Conservation (phyloP, 176 grass and related monocot species). For the Cenchrus purpureus region DNA sequence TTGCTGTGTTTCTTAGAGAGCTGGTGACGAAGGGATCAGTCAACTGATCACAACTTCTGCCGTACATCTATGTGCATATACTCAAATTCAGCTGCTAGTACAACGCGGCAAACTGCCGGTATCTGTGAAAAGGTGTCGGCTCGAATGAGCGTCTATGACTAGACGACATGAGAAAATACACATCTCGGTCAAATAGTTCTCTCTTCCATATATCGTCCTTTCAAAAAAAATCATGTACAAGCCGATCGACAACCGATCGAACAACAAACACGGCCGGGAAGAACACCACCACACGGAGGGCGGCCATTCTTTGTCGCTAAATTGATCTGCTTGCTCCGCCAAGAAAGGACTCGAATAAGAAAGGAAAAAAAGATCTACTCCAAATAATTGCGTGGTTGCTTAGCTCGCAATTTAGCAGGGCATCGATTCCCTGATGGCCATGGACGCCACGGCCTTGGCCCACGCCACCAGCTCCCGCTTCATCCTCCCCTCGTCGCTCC, state of each 20-base stretch:
- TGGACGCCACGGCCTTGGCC: slow-evolving; percentile 9
- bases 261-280: not conserved
- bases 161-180: not conserved
- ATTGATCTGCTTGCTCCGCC: slow-evolving; percentile 5
- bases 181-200: not conserved
- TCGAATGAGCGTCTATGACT: not conserved
- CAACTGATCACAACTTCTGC: too few species aligned
- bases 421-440: not conserved
- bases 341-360: not conserved
- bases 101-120: too few species aligned
- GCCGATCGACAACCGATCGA: not conserved
- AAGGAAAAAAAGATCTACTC: too few species aligned
- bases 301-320: not conserved
- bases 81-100: too few species aligned
- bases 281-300: too few species aligned
- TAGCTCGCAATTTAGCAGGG: not conserved
- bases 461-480: not conserved
- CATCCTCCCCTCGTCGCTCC: not conserved
- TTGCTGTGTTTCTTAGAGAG: too few species aligned
- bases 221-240: not conserved
- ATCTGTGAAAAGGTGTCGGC: not conserved
- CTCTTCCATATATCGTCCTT: not conserved
- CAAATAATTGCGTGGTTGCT: too few species aligned
- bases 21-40: too few species aligned
- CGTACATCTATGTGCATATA: too few species aligned